phyloP scores from a whole-genome alignment of 2,329 filamentous ascomycete species.

The Metarhizium anisopliae region DNA sequence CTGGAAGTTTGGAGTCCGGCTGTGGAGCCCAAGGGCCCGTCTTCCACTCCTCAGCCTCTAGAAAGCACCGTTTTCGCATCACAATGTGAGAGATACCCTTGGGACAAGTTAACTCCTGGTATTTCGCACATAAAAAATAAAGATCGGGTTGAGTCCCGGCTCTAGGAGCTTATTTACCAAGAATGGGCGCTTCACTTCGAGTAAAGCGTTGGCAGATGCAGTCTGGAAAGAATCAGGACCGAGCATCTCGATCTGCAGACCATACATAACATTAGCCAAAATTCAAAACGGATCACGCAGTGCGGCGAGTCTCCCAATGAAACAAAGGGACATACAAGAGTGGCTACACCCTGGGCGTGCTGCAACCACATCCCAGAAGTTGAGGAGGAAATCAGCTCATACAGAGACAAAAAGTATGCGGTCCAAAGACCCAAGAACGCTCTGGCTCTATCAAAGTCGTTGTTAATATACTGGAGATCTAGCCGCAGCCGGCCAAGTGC shows the following conservation, averaged over 20 bases:
- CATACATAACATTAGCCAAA: not conserved
- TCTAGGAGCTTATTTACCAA: not conserved
- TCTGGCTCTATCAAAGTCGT: not conserved
- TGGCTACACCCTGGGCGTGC: constrained; percentile 3
- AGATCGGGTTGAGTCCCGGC: not conserved
- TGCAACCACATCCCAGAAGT: constrained; percentile 4
- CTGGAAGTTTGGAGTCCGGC: constrained; percentile 1
- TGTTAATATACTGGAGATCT: constrained; percentile 5
- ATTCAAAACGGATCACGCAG: not conserved
- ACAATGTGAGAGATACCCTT: constrained; percentile 7
- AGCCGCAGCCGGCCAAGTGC: not conserved
- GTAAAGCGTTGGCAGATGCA: constrained; percentile 4
- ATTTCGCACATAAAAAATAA: not conserved
- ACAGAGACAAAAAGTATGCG: constrained; percentile 6
- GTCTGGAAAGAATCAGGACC: constrained; percentile 5
- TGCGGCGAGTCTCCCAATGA: not conserved
- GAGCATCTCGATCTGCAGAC: constrained; percentile 3
- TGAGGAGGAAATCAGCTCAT: constrained; percentile 7
- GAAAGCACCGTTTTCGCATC: constrained; percentile 4
- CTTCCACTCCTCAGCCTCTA: constrained; percentile 7
- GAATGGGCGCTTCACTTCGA: constrained; percentile 6
- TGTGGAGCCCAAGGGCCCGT: not conserved
- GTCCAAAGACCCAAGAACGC: constrained; percentile 9
- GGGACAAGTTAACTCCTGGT: not conserved
- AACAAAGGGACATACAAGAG: not conserved